Conservation (phyloP, 139 green algal genomes). For the Volvox reticuliferus region DNA sequence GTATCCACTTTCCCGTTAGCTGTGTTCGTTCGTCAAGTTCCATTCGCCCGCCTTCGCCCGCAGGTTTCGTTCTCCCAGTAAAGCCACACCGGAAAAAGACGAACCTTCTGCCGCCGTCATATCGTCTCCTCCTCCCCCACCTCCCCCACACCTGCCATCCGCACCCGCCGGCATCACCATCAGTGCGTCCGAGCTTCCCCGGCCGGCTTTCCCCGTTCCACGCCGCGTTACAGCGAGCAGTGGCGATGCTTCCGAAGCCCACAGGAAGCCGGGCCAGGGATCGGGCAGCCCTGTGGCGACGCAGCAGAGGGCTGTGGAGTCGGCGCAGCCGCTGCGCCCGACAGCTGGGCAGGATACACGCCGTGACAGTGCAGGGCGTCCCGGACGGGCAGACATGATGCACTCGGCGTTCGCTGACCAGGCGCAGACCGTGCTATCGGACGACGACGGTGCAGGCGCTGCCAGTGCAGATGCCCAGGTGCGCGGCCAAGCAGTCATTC, state of each 20-base stretch:
- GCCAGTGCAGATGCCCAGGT: too few relatives aligned
- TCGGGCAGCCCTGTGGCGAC: not conserved
- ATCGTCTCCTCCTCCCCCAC: not conserved
- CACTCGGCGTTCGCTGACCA: not conserved
- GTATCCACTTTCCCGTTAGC: too few relatives aligned
- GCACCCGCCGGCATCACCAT: not conserved
- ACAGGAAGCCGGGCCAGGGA: not conserved
- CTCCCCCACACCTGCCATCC: not conserved
- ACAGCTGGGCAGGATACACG: too few relatives aligned
- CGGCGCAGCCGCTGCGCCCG: not conserved
- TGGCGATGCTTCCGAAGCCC: not conserved
- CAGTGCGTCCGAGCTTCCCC: conserved; percentile 3
- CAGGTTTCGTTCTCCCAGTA: conserved; percentile 16
- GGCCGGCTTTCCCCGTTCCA: not conserved
- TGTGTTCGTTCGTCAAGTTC: not conserved
- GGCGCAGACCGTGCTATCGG: not conserved
- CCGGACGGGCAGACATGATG: not conserved
- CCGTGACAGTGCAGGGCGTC: not conserved
- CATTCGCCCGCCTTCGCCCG: not conserved
- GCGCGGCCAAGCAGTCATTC: too few relatives aligned
- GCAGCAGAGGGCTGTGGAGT: not conserved
- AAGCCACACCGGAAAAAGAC: not conserved
- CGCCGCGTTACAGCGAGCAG: not conserved
- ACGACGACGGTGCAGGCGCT: not conserved
- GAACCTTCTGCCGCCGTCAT: not conserved